Base-by-base conservation (phyloP, 2,329 filamentous ascomycete species). In the Hypoxylon sp. region DNA sequence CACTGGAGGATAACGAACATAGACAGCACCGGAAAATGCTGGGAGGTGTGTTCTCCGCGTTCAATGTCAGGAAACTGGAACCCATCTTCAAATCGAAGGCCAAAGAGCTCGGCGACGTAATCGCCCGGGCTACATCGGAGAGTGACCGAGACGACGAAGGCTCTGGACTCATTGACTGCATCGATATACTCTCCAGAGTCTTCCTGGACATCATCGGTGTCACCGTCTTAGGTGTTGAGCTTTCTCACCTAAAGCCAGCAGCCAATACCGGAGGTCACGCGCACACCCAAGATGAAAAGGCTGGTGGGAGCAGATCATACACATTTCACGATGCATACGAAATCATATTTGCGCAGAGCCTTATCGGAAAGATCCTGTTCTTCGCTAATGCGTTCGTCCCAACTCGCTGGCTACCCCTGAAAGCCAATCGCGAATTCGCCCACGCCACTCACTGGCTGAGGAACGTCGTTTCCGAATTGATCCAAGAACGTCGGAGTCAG, bases 291-390 rank as follows among this genome's bases (percentile, higher is more conserved):
- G n/a, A n/a, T n/a, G n/a, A n/a, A n/a, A n/a, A n/a, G n/a, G n/a
- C n/a, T n/a, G n/a, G n/a, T 2, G n/a, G n/a, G n/a, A n/a, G n/a
- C n/a, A n/a, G n/a, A n/a, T n/a, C n/a, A 2, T 59, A 34, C 26
- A 41, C 13, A 11, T 57, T 62, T 20, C 42, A 51, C 29, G 13
- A 52, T 11, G 57, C 55, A 3, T 62, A 62, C 27, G 5, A 30
- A 3, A 38, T 32, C 3, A 43, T 55, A 16, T 52, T 56, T 16
- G 25, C 35, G 2, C 59, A 29, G 15, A 41, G 17, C 3, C 20
- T 4, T 2, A 2, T 55, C 2, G 51, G 44, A 3, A 48, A 51
- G 7, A 3, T 51, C 2, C 55, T 62, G 6, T 9, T 54, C 11
- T 50, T 51, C 3, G 34, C 20, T 4, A 59, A 55, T 16, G 47